Conservation (phyloP, 352 stramenopile species). For the Phytopythium oedochilum region DNA sequence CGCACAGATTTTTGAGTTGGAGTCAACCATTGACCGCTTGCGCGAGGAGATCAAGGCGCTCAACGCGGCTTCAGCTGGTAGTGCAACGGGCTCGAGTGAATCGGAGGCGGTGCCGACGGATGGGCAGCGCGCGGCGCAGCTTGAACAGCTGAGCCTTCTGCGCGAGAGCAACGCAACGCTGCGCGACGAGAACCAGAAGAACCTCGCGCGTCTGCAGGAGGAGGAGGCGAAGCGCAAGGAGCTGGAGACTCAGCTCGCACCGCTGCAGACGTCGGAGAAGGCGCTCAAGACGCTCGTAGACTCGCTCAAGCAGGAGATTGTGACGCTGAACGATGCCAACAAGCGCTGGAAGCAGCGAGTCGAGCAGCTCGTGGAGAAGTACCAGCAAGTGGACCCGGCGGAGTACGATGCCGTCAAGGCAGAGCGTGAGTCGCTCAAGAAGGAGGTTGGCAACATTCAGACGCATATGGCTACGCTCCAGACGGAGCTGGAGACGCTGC, state of each 20-base stretch:
- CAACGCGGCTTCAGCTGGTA: constrained; percentile 1
- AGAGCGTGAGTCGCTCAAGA: constrained; percentile 47
- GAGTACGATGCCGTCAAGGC: constrained; percentile 66
- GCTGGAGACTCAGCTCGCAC: constrained; percentile 48
- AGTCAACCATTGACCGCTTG: constrained; percentile 54
- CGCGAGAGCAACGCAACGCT: constrained; percentile 78
- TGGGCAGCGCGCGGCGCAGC: constrained; percentile 51
- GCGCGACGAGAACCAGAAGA: constrained; percentile 67
- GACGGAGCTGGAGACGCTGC: constrained; percentile 42
- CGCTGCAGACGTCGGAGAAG: constrained; percentile 37
- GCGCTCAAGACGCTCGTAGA: constrained; percentile 47
- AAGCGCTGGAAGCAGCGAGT: constrained; percentile 76
- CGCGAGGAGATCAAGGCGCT: constrained; percentile 54
- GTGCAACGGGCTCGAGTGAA: not conserved
- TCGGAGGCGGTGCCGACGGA: constrained; percentile 11
- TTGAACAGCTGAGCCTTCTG: constrained; percentile 72
- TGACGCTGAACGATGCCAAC: constrained; percentile 53
- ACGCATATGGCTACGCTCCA: constrained; percentile 30
- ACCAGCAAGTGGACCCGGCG: constrained; percentile 70
- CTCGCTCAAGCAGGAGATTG: constrained; percentile 58
- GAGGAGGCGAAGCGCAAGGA: constrained; percentile 42
- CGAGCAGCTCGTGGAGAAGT: constrained; percentile 81
- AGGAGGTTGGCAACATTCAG: constrained; percentile 43
- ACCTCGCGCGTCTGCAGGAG: constrained; percentile 38
- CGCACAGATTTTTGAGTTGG: constrained; percentile 44